phyloP scores from a whole-genome alignment of 179 eudicot genomes.

The Patellifolia procumbens region DNA sequence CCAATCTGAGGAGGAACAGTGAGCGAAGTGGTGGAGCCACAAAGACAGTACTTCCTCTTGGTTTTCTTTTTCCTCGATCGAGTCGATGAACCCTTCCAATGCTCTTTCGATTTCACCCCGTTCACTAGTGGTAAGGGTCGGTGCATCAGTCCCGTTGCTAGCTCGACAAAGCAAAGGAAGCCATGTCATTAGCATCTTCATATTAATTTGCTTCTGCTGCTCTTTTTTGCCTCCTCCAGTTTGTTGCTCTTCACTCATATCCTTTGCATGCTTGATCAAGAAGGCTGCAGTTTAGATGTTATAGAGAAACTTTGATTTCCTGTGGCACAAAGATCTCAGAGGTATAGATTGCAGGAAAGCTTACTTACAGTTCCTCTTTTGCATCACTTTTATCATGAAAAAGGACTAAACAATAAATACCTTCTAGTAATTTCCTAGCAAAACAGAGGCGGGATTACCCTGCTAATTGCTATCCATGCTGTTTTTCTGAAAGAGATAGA shows the following conservation, averaged over 20 bases:
- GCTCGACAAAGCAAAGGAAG: constrained; percentile 73
- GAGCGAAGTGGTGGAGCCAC: constrained; percentile 84
- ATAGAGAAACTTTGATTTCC: background rate
- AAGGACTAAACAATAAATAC: background rate
- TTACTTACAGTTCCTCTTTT: background rate
- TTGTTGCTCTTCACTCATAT: constrained; percentile 30
- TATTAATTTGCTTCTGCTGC: constrained; percentile 37
- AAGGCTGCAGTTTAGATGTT: constrained; percentile 46
- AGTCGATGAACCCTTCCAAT: constrained; percentile 54
- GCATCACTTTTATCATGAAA: background rate
- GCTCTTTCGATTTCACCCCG: constrained; percentile 53
- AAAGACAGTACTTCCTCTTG: constrained; percentile 66
- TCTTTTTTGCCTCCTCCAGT: constrained; percentile 31
- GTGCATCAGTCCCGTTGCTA: constrained; percentile 69
- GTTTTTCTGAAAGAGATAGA: too few species aligned
- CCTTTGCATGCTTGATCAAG: constrained; percentile 68
- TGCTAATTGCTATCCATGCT: too few species aligned
- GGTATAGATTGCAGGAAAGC: background rate
- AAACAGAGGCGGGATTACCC: too few species aligned
- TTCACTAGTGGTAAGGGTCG: constrained; percentile 56
- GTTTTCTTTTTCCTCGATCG: constrained; percentile 43
- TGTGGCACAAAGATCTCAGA: background rate
- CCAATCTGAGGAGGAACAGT: constrained; percentile 80
- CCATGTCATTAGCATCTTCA: constrained; percentile 69
- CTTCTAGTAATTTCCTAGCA: too few species aligned